These are phyloP conservation scores for Colletotrichum sojae DNA, from an alignment of 2,329 filamentous ascomycete species.

Conservation along the genomic window DNA sequence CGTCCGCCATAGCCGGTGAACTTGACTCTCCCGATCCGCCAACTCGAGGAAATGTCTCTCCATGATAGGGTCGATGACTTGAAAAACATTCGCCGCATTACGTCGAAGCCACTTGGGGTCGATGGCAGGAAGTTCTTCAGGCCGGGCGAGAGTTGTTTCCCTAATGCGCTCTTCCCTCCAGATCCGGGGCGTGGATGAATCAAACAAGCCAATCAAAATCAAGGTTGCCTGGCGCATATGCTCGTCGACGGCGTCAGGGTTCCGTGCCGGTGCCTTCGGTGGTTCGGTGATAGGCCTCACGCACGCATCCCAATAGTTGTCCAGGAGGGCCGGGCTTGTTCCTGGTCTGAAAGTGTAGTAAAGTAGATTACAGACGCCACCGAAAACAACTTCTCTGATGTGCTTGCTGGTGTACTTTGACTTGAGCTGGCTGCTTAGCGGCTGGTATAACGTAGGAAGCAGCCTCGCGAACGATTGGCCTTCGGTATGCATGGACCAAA, in stretches of 20 bases:
- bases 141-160: constrained; percentile 69
- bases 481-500: constrained; percentile 80
- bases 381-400: constrained; percentile 70
- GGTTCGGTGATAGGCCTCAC: constrained; percentile 70
- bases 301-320: constrained; percentile 84
- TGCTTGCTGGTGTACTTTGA: constrained; percentile 73
- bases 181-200: constrained; percentile 68
- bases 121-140: constrained; percentile 85
- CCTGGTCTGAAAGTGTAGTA: constrained; percentile 87
- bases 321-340: constrained; percentile 74
- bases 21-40: constrained; percentile 69
- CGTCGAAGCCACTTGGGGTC: constrained; percentile 90
- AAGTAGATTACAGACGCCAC: constrained; percentile 83
- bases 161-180: constrained; percentile 84
- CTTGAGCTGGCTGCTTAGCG: constrained; percentile 77
- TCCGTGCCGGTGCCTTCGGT: constrained; percentile 49
- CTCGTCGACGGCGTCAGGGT: constrained; percentile 60
- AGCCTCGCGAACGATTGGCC: constrained; percentile 72
- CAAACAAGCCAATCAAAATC: constrained; percentile 80
- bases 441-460: constrained; percentile 69
- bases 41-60: constrained; percentile 74
- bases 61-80: constrained; percentile 71
- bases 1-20: constrained; percentile 70
- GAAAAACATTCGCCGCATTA: constrained; percentile 76
- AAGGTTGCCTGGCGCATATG: constrained; percentile 72